Percentiles rank a stretch among this genome's conserved stretches.
Conservation (phyloP, 2,329 filamentous ascomycete genomes). For the Colletotrichum phormii region DNA sequence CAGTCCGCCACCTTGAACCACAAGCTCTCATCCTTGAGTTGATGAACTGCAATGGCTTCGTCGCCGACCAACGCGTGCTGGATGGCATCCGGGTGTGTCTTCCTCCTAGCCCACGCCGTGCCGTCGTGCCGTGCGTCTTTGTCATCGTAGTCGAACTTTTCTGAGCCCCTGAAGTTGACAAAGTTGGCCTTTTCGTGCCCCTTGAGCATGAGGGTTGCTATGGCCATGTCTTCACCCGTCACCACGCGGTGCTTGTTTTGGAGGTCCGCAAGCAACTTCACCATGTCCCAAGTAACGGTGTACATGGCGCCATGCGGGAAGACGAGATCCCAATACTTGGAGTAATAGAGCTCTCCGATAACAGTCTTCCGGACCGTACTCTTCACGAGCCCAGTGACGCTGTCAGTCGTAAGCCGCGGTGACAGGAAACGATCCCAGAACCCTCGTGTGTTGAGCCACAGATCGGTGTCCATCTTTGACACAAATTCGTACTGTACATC, state of each 20-base stretch:
- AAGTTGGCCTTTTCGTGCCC: slow-evolving; percentile 41
- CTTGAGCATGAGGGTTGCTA: slow-evolving; percentile 44
- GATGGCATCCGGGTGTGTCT: slow-evolving; percentile 41
- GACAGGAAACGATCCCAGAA: slow-evolving; percentile 46
- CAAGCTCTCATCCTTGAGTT: slow-evolving; percentile 42
- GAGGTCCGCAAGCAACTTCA: slow-evolving; percentile 42
- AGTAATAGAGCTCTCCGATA: slow-evolving; percentile 46
- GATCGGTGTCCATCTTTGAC: slow-evolving; percentile 48
- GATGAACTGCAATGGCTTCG: slow-evolving; percentile 43
- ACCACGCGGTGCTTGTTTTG: slow-evolving; percentile 42
- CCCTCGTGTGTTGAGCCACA: slow-evolving; percentile 46
- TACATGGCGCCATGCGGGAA: slow-evolving; percentile 49
- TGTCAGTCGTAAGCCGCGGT: slow-evolving; percentile 38
- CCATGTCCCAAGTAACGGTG: slow-evolving; percentile 48
- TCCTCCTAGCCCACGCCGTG: slow-evolving; percentile 43
- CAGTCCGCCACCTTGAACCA: slow-evolving; percentile 45
- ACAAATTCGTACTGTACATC: slow-evolving; percentile 44
- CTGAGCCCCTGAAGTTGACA: slow-evolving; percentile 43
- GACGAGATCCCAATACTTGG: slow-evolving; percentile 39
- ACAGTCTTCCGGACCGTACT: slow-evolving; percentile 41
- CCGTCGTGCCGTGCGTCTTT: slow-evolving; percentile 42
- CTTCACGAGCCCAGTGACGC: slow-evolving; percentile 19
- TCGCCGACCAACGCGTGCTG: slow-evolving; percentile 41
- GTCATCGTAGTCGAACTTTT: slow-evolving; percentile 47
- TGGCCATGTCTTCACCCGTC: slow-evolving; percentile 46